These are phyloP conservation scores for Zymoseptoria tritici DNA, from an alignment of 2,329 filamentous ascomycete genomes.

Conservation along the genomic window DNA sequence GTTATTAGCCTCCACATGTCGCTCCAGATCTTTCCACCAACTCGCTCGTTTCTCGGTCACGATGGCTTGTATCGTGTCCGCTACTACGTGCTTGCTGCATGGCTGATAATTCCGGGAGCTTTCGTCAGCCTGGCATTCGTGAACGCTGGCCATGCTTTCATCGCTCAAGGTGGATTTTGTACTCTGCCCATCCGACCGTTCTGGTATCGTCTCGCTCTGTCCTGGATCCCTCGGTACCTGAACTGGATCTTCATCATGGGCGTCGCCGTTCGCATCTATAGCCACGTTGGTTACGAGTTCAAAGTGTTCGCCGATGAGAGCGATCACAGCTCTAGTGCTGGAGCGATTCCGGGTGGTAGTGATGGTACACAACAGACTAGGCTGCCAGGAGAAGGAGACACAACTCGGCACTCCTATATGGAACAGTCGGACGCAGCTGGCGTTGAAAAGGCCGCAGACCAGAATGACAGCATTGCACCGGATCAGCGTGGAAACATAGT, in stretches of 20 bases:
- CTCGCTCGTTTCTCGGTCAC: conserved; percentile 36
- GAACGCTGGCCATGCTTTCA: conserved; percentile 48
- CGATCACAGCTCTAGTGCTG: conserved; percentile 17
- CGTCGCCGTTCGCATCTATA: conserved; percentile 63
- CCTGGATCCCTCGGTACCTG: conserved; percentile 67
- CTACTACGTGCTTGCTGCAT: conserved; percentile 50
- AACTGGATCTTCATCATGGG: conserved; percentile 57
- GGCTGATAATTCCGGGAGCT: conserved; percentile 51
- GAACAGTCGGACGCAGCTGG: conserved; percentile 6
- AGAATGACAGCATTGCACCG: conserved; percentile 18
- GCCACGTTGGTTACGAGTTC: conserved; percentile 51
- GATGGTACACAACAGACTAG: background rate
- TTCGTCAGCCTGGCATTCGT: conserved; percentile 59
- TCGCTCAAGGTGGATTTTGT: conserved; percentile 60
- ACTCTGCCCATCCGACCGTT: conserved; percentile 58
- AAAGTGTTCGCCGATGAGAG: conserved; percentile 30
- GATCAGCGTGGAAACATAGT: conserved; percentile 14
- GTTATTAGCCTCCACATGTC: conserved; percentile 34
- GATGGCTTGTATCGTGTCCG: conserved; percentile 64
- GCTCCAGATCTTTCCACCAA: conserved; percentile 57
- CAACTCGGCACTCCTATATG: background rate
- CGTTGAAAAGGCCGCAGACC: conserved; percentile 12
- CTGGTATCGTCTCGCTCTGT: conserved; percentile 62
- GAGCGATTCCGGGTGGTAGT: background rate
- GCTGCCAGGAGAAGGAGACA: background rate